Evolutionary conservation across 2,329 filamentous ascomycete species (phyloP).

Genomic region (Exutisphaerella laricina): DNA sequence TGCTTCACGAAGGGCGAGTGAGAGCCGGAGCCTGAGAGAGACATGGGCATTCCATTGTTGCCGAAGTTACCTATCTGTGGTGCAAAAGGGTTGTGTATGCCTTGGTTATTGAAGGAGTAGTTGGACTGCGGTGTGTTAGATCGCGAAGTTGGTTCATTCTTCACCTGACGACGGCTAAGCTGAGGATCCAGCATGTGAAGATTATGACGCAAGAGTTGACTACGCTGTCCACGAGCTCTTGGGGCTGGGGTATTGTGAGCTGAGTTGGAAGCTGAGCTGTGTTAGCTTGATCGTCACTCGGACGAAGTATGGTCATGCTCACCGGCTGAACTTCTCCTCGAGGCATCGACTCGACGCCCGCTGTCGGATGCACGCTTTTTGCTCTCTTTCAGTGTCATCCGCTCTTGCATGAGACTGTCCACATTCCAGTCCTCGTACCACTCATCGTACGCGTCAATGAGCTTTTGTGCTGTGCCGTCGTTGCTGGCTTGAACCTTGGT

Average conservation of each 20-base stretch:
- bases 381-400: constrained; percentile 67
- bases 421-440: constrained; percentile 74
- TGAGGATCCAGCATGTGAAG: constrained; percentile 28
- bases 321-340: constrained; percentile 16
- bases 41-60: constrained; percentile 9
- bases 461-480: constrained; percentile 50
- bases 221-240: constrained; percentile 8
- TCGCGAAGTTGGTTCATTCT: constrained; percentile 25
- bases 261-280: constrained; percentile 11
- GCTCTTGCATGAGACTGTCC: constrained; percentile 66
- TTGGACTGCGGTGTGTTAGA: constrained; percentile 23
- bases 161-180: constrained; percentile 25
- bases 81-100: constrained; percentile 26
- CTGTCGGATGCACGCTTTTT: constrained; percentile 37
- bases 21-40: constrained; percentile 6
- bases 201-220: constrained; percentile 23
- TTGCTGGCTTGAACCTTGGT: constrained; percentile 65
- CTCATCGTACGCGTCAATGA: constrained; percentile 63
- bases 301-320: constrained; percentile 8
- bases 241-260: constrained; percentile 24
- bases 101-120: constrained; percentile 17
- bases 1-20: constrained; percentile 23
- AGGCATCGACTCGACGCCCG: constrained; percentile 12
- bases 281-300: constrained; percentile 1
- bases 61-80: constrained; percentile 38